Percentiles rank a stretch among this genome's conserved stretches.
These are phyloP conservation scores for Dictyostelium brefeldianum DNA, from an alignment of 78 protist genomes.

Conservation along the genomic window DNA sequence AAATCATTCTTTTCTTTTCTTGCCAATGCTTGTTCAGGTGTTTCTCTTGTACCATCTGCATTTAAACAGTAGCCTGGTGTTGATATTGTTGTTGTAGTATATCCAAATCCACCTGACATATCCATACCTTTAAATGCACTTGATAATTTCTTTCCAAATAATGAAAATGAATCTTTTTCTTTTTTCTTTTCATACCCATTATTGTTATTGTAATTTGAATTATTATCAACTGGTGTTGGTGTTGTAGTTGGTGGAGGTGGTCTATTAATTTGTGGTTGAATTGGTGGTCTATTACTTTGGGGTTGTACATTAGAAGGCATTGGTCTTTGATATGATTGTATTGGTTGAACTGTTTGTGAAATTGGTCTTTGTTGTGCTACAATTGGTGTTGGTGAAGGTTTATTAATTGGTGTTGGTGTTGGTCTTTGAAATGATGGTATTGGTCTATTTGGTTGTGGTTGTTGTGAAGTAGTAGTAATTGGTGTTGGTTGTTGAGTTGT, in stretches of 20 bases:
- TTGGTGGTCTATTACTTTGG: background rate
- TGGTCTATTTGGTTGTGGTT: background rate
- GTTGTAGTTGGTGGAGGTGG: background rate
- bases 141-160: conserved; percentile 8
- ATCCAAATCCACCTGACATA: background rate
- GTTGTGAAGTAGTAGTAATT: background rate
- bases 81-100: background rate
- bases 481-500: background rate
- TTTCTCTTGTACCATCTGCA: background rate
- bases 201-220: background rate
- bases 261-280: background rate
- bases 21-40: background rate
- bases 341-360: background rate
- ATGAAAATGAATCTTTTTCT: background rate
- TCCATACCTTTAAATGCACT: background rate
- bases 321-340: background rate
- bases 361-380: background rate
- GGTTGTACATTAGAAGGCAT: background rate
- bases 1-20: no score
- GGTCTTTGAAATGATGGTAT: background rate
- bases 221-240: background rate
- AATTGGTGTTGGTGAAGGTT: conserved; percentile 11
- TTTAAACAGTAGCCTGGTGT: no score
- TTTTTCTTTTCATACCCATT: background rate
- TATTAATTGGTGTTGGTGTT: background rate